Conservation (phyloP, 2,329 filamentous ascomycete species). For the Xylariaceae sp. region DNA sequence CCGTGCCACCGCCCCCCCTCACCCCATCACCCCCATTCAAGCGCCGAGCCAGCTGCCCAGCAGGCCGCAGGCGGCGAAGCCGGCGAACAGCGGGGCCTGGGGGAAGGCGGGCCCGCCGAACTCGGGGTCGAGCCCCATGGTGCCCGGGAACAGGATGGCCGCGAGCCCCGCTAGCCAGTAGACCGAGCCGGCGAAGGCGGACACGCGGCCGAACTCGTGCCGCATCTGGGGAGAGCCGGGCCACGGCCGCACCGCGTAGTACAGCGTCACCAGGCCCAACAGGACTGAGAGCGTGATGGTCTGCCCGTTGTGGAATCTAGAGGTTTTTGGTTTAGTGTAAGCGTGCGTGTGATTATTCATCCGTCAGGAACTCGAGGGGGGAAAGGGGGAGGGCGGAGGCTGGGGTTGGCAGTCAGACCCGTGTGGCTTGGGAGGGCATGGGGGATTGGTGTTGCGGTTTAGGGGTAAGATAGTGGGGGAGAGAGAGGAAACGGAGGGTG, state of each 20-base stretch:
- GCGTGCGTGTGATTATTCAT: too few relatives aligned
- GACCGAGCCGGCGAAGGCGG: conserved; percentile 29
- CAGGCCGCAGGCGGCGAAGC: conserved; percentile 16
- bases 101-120: conserved; percentile 36
- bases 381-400: too few relatives aligned
- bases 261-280: conserved; percentile 31
- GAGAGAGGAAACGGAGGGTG: too few relatives aligned
- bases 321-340: too few relatives aligned
- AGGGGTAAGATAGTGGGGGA: neutral
- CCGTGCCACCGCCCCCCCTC: neutral
- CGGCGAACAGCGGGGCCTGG: conserved; percentile 26
- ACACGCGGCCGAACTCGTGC: conserved; percentile 25
- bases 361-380: too few relatives aligned
- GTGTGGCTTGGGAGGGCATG: too few relatives aligned
- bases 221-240: conserved; percentile 14
- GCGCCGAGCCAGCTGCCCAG: conserved; percentile 13
- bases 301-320: conserved; percentile 33
- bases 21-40: neutral
- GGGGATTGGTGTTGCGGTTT: too few relatives aligned
- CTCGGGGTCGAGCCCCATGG: conserved; percentile 34
- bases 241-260: conserved; percentile 29
- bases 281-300: conserved; percentile 32
- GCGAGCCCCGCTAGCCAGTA: conserved; percentile 35
- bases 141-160: conserved; percentile 30
- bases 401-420: too few relatives aligned